Evolutionary conservation across 352 stramenopile genomes (phyloP).

Genomic region (Phytophthora podocarpi): DNA sequence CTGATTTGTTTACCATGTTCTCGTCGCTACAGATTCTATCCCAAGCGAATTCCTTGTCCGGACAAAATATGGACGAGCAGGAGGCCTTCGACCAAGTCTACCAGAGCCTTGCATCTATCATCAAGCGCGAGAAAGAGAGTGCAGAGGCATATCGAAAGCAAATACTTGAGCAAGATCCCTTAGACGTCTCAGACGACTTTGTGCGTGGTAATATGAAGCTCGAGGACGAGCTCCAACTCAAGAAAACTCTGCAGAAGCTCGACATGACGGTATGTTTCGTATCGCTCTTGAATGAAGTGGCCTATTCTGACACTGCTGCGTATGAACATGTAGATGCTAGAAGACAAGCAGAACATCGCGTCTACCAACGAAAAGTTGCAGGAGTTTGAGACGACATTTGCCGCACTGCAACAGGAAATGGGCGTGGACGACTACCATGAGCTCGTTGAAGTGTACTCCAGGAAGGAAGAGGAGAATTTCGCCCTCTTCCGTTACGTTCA

Average conservation of each 20-base stretch:
- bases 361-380: slow-evolving; percentile 75
- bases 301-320: not conserved
- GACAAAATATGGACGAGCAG: slow-evolving; percentile 78
- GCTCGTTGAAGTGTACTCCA: slow-evolving; percentile 62
- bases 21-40: slow-evolving; percentile 49
- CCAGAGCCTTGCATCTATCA: slow-evolving; percentile 69
- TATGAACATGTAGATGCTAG: slow-evolving; percentile 58
- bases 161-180: slow-evolving; percentile 70
- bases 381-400: slow-evolving; percentile 76
- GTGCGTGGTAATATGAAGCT: slow-evolving; percentile 77
- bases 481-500: slow-evolving; percentile 82
- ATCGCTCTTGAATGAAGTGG: not conserved
- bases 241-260: slow-evolving; percentile 64
- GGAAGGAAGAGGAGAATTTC: slow-evolving; percentile 83
- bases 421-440: slow-evolving; percentile 68
- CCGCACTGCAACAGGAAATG: slow-evolving; percentile 65
- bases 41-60: slow-evolving; percentile 68
- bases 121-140: slow-evolving; percentile 76
- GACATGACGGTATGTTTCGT: slow-evolving; percentile 51
- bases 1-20: not conserved
- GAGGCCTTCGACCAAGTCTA: slow-evolving; percentile 79
- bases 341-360: slow-evolving; percentile 73
- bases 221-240: slow-evolving; percentile 78
- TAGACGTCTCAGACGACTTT: slow-evolving; percentile 74
- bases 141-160: slow-evolving; percentile 81